phyloP scores from a whole-genome alignment of 495 filamentous ascomycete genomes.

The Annulohypoxylon moriforme region DNA sequence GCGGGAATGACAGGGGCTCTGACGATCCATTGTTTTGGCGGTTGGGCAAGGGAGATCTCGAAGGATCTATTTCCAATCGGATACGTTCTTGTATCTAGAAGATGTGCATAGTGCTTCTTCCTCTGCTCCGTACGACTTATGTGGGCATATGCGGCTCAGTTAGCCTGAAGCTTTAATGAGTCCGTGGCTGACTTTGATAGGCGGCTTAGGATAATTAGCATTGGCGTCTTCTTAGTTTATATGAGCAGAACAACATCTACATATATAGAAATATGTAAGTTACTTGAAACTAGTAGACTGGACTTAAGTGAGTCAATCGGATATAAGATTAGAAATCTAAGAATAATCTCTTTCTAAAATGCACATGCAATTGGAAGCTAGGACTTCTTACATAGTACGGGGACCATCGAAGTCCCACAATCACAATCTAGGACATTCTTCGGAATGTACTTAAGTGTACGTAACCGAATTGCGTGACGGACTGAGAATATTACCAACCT shows the following conservation, averaged over 20 bases:
- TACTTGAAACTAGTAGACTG: background rate
- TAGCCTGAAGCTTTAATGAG: background rate
- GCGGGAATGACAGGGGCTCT: slow-evolving; percentile 15
- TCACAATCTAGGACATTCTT: background rate
- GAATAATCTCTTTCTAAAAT: background rate
- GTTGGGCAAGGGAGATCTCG: background rate
- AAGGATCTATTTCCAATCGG: background rate
- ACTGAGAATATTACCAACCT: slow-evolving; percentile 31
- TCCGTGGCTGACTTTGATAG: background rate
- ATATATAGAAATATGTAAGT: background rate
- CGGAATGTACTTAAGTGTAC: slow-evolving; percentile 11
- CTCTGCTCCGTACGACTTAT: background rate
- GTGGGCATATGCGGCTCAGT: background rate
- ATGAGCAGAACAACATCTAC: background rate
- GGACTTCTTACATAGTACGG: background rate
- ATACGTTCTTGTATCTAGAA: background rate
- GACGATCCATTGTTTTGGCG: slow-evolving; percentile 22
- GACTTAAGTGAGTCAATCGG: background rate
- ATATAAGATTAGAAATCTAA: background rate
- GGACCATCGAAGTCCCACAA: background rate
- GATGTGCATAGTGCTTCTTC: background rate
- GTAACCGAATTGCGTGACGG: slow-evolving; percentile 37
- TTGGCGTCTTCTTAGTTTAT: background rate
- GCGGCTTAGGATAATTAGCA: background rate
- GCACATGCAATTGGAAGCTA: background rate